Conservation (phyloP, 1,284 basidiomycete species). For the Meira miltonrushii region DNA sequence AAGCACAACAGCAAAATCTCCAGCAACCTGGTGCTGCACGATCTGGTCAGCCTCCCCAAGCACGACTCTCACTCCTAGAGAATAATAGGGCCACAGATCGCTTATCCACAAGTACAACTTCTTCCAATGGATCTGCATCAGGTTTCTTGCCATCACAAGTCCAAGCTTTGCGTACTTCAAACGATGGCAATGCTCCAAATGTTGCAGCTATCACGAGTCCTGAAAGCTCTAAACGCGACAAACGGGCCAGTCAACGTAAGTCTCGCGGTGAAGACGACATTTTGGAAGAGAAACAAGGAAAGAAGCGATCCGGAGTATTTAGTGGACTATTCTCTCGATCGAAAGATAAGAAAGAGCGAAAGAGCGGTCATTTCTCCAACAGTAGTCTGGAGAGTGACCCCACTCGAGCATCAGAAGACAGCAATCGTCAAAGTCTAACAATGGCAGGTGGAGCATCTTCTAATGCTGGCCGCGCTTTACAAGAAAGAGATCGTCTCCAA, state of each 20-base stretch:
- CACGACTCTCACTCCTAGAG: not conserved
- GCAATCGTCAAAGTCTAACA: conserved; percentile 3
- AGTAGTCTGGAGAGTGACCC: conserved; percentile 21
- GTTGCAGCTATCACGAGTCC: conserved; percentile 12
- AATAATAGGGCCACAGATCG: not conserved
- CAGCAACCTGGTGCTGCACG: not conserved
- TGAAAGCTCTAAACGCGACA: conserved; percentile 19
- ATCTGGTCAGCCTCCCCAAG: conserved; percentile 11
- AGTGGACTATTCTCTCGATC: conserved; percentile 37
- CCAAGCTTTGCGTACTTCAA: conserved; percentile 26
- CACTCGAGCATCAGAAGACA: conserved; percentile 31
- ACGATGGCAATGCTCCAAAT: conserved; percentile 26
- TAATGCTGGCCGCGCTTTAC: conserved; percentile 28
- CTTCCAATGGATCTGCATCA: conserved; percentile 29
- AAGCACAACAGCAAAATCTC: conserved; percentile 8
- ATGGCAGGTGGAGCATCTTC: not conserved
- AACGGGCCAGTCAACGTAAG: conserved; percentile 20
- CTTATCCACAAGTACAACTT: conserved; percentile 10
- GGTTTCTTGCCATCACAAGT: conserved; percentile 41
- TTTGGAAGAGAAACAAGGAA: conserved; percentile 34
- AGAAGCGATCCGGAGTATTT: conserved; percentile 48
- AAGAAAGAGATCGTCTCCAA: conserved; percentile 36
- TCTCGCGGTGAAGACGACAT: conserved; percentile 28
- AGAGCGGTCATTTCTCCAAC: conserved; percentile 27
- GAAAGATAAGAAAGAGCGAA: conserved; percentile 47